These are phyloP conservation scores for Umbilicus rupestris DNA, from an alignment of 164 flowering plant species.

Conservation along the genomic window DNA sequence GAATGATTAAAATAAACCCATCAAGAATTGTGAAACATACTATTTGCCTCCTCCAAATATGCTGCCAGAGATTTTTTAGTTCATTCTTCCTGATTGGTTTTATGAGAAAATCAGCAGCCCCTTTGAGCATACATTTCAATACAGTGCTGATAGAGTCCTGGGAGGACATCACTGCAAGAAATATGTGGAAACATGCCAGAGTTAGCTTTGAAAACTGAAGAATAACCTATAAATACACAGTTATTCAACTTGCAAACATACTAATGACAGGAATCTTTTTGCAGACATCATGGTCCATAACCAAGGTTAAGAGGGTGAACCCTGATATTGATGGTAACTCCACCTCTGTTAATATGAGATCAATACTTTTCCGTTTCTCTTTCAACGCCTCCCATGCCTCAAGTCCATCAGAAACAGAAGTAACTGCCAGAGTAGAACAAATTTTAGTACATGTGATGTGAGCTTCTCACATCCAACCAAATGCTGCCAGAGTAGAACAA, in stretches of 20 bases:
- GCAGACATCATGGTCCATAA: conserved; percentile 72
- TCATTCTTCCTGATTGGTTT: conserved; percentile 91
- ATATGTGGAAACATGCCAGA: not conserved
- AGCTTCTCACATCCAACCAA: too few species aligned
- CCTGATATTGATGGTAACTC: conserved; percentile 85
- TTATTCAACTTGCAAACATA: conserved; percentile 19
- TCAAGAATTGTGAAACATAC: conserved; percentile 27
- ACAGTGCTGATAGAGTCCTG: conserved; percentile 68
- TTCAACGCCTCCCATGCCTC: conserved; percentile 86
- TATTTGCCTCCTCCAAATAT: conserved; percentile 90
- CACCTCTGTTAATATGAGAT: conserved; percentile 80
- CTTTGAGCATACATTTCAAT: conserved; percentile 80
- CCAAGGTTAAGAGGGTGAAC: conserved; percentile 60
- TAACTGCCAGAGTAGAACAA: conserved; percentile 45
- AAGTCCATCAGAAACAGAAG: conserved; percentile 74
- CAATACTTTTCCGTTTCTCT: conserved; percentile 46
- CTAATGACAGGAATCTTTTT: conserved; percentile 92
- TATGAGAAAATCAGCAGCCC: conserved; percentile 90
- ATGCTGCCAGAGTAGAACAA: conserved; percentile 6
- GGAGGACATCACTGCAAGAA: conserved; percentile 84
- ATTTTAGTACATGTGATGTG: not conserved
- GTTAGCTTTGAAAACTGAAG: not conserved
- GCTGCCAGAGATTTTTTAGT: conserved; percentile 90
- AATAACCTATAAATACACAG: not conserved
- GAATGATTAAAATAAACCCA: not conserved